phyloP scores from a whole-genome alignment of 2,329 filamentous ascomycete genomes.

The Verticillium nubilum region DNA sequence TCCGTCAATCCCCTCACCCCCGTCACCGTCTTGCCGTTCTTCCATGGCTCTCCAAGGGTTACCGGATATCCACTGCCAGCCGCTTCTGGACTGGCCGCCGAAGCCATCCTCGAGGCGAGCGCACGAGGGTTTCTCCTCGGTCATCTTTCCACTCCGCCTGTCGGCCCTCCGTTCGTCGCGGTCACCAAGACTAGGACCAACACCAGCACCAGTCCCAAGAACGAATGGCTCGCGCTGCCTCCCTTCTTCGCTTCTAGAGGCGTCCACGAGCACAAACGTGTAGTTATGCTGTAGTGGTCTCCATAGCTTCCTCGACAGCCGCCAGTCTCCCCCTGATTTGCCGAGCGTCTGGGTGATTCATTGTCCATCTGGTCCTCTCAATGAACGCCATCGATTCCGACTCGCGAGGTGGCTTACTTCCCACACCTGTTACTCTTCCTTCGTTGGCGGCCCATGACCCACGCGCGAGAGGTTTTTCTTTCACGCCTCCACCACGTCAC shows the following conservation, averaged over 20 bases:
- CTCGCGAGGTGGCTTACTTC: background rate
- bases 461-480: background rate
- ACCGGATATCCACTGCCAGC: background rate
- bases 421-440: background rate
- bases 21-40: background rate
- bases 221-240: background rate
- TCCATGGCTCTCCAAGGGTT: background rate
- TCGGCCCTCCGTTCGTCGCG: background rate
- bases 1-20: background rate
- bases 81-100: background rate
- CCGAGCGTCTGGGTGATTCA: background rate
- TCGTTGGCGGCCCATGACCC: background rate
- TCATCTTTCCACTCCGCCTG: background rate
- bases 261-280: background rate
- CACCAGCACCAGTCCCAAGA: background rate
- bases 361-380: background rate
- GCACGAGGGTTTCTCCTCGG: background rate
- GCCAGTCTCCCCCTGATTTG: background rate
- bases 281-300: background rate
- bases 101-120: background rate
- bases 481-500: background rate
- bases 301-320: background rate
- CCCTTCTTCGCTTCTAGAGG: background rate
- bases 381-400: background rate
- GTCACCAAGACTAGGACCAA: background rate